Evolutionary conservation across 495 filamentous ascomycete genomes (phyloP), one percentile per base, ranked within the genome.

Genomic region (Penicillium lagena): DNA sequence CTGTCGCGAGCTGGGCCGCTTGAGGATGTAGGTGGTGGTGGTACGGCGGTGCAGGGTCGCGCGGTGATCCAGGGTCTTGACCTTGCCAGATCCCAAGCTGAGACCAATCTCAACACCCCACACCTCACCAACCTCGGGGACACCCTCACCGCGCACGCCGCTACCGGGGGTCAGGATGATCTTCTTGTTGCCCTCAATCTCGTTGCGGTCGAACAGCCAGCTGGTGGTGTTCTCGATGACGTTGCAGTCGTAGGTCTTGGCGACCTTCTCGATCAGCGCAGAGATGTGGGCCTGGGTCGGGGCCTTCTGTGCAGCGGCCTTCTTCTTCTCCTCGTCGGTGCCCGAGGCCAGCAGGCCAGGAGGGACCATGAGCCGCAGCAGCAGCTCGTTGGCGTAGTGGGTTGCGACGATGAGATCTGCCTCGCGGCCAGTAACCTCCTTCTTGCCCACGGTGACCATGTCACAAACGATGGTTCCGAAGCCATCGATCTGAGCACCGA

Each of bases 141-240:
- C 60, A 51, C 93, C 93, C 57, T 98, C 93, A 39, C 90, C 90
- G 71, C 93, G 95, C 56, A 87, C 82, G 50, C 76, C 72, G 58
- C 95, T 86, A 41, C 85, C 85, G 29, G 94, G 89, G 13, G 86
- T 76, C 22, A 98, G 70, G 41, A 98, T 93, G 60, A 98, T 94
- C 81, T 95, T 96, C 82, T 98, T 98, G 74, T 86, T 86, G 46
- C 85, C 86, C 72, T 98, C 93, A 52, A 98, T 98, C 63, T 97
- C 93, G 66, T 97, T 95, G 59, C 86, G 85, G 52, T 87, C 88
- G 60, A 97, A 96, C 32, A 87, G 67, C 89, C 91, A 97, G 60
- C 86, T 90, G 37, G 93, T 98, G 37, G 93, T 98, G 73, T 89
- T 93, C 77, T 98, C 94, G 40, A 98, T 88, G 33, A 98, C 68